These are phyloP conservation scores for Ordospora colligata DNA, from an alignment of 371 early-diverging fungal genomes.

Conservation along the genomic window DNA sequence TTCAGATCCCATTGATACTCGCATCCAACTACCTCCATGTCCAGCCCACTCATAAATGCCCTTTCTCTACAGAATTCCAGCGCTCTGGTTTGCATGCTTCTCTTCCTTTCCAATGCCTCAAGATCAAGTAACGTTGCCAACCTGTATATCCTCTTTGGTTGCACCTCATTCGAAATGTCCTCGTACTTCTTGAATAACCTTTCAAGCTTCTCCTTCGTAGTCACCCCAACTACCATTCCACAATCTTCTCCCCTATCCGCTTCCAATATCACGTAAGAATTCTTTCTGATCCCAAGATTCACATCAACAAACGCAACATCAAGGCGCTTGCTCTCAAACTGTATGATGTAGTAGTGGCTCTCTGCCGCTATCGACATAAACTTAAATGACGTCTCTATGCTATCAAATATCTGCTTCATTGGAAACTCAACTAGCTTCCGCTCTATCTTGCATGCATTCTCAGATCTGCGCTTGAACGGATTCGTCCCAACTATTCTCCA, in stretches of 20 bases:
- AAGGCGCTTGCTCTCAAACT: constrained; percentile 55
- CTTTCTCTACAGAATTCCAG: constrained; percentile 44
- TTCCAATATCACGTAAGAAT: constrained; percentile 59
- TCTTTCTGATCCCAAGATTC: constrained; percentile 8
- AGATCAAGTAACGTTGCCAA: constrained; percentile 53
- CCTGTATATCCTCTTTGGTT: constrained; percentile 56
- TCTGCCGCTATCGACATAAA: neutral
- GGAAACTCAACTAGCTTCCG: neutral
- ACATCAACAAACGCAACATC: constrained; percentile 46
- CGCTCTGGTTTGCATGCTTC: constrained; percentile 48
- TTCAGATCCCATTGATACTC: constrained; percentile 63
- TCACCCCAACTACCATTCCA: constrained; percentile 40
- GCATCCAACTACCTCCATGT: constrained; percentile 58
- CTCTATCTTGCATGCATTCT: constrained; percentile 13
- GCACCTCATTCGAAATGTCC: constrained; percentile 40
- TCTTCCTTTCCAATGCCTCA: constrained; percentile 45
- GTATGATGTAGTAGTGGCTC: constrained; percentile 51
- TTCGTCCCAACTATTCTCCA: constrained; percentile 48
- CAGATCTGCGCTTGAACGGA: constrained; percentile 20
- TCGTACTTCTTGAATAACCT: constrained; percentile 43
- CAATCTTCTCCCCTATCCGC: constrained; percentile 62
- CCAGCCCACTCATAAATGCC: constrained; percentile 34
- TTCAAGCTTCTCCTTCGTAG: constrained; percentile 40
- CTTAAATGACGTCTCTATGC: neutral
- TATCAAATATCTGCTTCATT: neutral